Evolutionary conservation across 345 rosid genomes (phyloP), one percentile per base, ranked within the genome.

Genomic region (Syzygium grande): DNA sequence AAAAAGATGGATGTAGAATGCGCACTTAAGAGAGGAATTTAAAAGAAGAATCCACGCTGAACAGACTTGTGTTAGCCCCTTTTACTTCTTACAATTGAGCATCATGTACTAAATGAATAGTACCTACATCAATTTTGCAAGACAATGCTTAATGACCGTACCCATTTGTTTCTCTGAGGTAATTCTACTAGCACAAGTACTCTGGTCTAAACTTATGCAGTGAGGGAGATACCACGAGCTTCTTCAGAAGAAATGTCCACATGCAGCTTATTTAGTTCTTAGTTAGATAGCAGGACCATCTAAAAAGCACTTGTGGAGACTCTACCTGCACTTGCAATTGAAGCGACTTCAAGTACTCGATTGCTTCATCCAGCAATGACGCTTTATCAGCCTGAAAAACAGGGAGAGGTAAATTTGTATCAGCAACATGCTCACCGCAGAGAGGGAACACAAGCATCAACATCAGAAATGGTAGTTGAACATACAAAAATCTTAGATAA

Each of bases 331-430:
- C 89, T 87, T 90, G 94, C 89, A 89, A 77, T 86, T 92, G 94
- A 87, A 92, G 95, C 6, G 92, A 90, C 86, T 93, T 93, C 89
- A 93, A 59, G 89, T 92, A 93, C 84, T 90, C 90, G 77, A 93
- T 93, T 54, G 94, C 94, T 84, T 91, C 92, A 77, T 93, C 95
- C 46, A 91, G 88, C 93, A 92, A 92, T 51, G 94, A 92, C 68
- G 93, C 93, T 89, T 91, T 91, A 85, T 92, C 95, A 21, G 93
- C 88, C 95, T 93, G 94, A 79, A 86, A 88, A 11, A 78, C 23
- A 46, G 51, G 59, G 27, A 85, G 29, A 79, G 11, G 30, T 6
- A 21, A 84, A 7, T 49, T 58, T 78, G 25, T 85, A 11, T 68
- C 46, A 68, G 80, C 80, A 34, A 17, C 17, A 68, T 34, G 80